Conservation (phyloP, 2,329 filamentous ascomycete genomes). For the Aspergillus transmontanensis region DNA sequence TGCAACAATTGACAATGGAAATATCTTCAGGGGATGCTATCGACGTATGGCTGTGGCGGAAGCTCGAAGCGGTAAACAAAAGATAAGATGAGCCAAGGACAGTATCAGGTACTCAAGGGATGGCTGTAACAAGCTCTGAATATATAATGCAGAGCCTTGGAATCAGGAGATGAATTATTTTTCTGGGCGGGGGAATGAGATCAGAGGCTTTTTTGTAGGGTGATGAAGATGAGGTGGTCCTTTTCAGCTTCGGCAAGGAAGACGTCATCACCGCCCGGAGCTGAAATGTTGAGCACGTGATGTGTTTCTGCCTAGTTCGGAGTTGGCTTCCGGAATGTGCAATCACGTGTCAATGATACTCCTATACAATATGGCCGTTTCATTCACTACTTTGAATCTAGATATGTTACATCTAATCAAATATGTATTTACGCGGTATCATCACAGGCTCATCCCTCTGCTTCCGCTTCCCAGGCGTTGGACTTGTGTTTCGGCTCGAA, state of each 20-base stretch:
- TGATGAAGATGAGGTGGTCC: slow-evolving; percentile 70
- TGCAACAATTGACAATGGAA: neutral
- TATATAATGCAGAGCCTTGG: slow-evolving; percentile 7
- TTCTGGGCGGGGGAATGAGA: neutral
- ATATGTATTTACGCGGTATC: neutral
- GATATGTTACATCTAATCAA: neutral
- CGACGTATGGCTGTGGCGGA: slow-evolving; percentile 10
- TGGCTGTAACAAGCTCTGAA: neutral
- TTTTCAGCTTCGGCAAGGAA: slow-evolving; percentile 43
- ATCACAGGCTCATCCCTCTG: slow-evolving; percentile 55
- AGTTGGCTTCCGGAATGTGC: neutral
- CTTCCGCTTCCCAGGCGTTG: slow-evolving; percentile 72
- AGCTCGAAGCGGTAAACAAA: slow-evolving; percentile 22
- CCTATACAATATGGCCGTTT: neutral
- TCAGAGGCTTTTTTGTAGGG: slow-evolving; percentile 6
- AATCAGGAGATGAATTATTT: neutral
- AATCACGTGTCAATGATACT: neutral
- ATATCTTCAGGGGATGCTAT: neutral
- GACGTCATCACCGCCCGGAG: slow-evolving; percentile 35
- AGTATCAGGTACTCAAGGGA: neutral
- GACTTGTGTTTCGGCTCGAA: slow-evolving; percentile 99
- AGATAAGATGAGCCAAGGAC: neutral
- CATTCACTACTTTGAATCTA: neutral
- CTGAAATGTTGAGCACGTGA: slow-evolving; percentile 20
- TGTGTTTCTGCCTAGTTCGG: neutral